These are phyloP conservation scores for Lactarius indigo DNA, from an alignment of 768 basidiomycete genomes.

Conservation along the genomic window DNA sequence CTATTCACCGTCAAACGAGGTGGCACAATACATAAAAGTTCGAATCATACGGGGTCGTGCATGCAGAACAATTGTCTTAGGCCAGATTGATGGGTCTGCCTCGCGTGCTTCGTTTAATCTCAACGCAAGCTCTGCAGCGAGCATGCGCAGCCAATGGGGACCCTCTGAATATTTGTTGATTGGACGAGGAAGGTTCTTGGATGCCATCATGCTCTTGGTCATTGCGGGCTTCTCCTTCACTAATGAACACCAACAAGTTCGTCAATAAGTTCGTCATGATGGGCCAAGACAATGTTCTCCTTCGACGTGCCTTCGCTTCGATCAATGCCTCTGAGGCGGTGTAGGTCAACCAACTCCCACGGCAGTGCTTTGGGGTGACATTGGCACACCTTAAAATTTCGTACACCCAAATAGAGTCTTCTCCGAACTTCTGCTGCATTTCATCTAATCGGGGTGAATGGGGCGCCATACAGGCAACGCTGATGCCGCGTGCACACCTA, in stretches of 20 bases:
- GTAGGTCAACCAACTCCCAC: neutral
- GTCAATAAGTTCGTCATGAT: neutral
- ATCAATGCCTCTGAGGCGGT: constrained; percentile 70
- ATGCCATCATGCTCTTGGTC: constrained; percentile 91
- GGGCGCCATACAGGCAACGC: neutral
- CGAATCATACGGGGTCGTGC: constrained; percentile 57
- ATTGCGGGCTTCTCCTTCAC: constrained; percentile 81
- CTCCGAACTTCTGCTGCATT: constrained; percentile 69
- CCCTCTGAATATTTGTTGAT: constrained; percentile 74
- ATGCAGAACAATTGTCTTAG: constrained; percentile 83
- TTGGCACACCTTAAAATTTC: constrained; percentile 76
- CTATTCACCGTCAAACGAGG: neutral
- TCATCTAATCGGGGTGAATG: constrained; percentile 13
- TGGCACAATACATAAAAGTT: neutral
- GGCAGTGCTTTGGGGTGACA: neutral
- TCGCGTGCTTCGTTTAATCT: constrained; percentile 81
- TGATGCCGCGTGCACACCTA: constrained; percentile 42
- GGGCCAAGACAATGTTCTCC: neutral
- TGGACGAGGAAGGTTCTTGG: constrained; percentile 87
- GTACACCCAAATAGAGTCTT: constrained; percentile 86
- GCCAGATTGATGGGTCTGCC: constrained; percentile 75
- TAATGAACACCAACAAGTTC: constrained; percentile 31
- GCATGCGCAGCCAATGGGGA: constrained; percentile 85
- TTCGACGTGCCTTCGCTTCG: constrained; percentile 69
- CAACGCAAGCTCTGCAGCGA: constrained; percentile 86